Base-by-base conservation (phyloP, 495 filamentous ascomycete species). In the Cercophora newfieldiana region DNA sequence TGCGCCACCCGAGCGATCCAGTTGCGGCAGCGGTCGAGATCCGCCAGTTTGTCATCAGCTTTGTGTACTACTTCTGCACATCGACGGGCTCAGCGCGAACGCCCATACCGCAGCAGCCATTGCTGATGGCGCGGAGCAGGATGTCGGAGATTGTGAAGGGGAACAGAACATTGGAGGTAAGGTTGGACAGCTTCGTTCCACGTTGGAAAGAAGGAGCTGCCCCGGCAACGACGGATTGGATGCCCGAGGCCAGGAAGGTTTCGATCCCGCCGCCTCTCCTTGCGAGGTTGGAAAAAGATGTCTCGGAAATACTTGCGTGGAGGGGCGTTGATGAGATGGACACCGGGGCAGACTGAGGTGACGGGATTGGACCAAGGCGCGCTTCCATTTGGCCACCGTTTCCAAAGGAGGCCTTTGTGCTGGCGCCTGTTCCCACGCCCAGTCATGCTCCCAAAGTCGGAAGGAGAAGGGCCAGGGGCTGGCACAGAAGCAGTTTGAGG, bases 181-280 rank as follows among this genome's bases (percentile, higher is more conserved):
- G 50, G 49, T 28, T 63, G 26, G 7, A 24, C 1, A 29, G 19
- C 3, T 63, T 63, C 22, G 29, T 44, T 8, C 61, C 61, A 8
- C n/a, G 12, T 1, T 63, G 61, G 61, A 33, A 54, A 14, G 0
- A 29, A 25, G 31, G 30, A 28, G 21, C 6, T 2, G 7, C 12
- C 7, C 1, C 31, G 57, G 57, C 31, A 14, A 8, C n/a, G 21
- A 3, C 22, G n/a, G 37, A 14, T 62, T 4, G 18, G 55, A 5
- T 33, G 3, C 25, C 26, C 3, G 10, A 3, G 55, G 7, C 62
- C n/a, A n/a, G n/a, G 8, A 71, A 54, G 7, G 57, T 48, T 1
- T 59, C 65, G 16, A 63, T 48, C 1, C 49, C 64, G n/a, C 76
- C 70, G 18, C 67, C 71, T 21, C 67, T 66, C 25, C 78, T 58